phyloP scores from a whole-genome alignment of 208 protist species.

The Histomonas meleagridis region DNA sequence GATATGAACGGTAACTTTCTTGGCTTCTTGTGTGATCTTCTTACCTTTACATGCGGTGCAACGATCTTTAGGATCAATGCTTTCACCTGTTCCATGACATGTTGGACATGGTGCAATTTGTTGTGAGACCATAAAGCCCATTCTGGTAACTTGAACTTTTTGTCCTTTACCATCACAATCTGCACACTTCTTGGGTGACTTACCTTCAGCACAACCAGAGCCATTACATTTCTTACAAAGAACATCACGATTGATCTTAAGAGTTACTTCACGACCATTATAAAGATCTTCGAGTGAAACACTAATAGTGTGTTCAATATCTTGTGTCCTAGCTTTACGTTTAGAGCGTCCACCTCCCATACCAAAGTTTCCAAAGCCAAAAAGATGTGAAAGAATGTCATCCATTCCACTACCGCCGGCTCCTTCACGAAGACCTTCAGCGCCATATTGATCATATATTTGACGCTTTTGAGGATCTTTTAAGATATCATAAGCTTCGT shows the following conservation, averaged over 20 bases:
- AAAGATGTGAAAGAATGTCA: not conserved
- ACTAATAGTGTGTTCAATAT: not conserved
- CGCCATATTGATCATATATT: constrained; percentile 49
- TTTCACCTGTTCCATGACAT: not conserved
- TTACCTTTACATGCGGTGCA: constrained; percentile 28
- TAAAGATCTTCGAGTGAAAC: not conserved
- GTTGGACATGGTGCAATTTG: not conserved
- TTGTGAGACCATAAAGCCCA: not conserved
- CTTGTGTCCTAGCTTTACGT: not conserved
- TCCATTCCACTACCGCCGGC: not conserved
- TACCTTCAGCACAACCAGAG: not conserved
- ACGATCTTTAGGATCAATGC: not conserved
- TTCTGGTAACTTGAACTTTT: not conserved
- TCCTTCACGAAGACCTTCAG: constrained; percentile 38
- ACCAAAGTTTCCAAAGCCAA: not conserved
- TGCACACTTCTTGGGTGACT: not conserved
- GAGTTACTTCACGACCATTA: not conserved
- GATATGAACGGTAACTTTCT: not conserved
- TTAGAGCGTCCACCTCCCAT: not conserved
- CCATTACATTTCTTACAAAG: not conserved
- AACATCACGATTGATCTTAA: not conserved
- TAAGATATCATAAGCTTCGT: constrained; percentile 52
- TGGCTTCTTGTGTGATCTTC: not conserved
- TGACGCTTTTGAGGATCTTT: constrained; percentile 47
- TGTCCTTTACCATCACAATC: not conserved